phyloP scores from a whole-genome alignment of 805 yeast species.

The Suhomyces sp. region DNA sequence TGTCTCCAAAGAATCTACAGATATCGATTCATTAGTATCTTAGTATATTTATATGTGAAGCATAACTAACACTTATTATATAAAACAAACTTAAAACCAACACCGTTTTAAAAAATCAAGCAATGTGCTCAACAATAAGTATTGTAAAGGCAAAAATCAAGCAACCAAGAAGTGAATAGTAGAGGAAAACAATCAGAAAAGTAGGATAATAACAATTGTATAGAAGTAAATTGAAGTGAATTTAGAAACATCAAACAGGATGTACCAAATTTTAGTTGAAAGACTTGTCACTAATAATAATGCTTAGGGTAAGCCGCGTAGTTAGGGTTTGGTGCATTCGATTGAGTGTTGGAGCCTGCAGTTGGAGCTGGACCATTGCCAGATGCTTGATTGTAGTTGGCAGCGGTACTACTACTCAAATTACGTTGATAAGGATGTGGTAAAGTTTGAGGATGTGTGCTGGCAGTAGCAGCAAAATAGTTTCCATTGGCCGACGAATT shows the following conservation, averaged over 20 bases:
- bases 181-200: constrained; percentile 14
- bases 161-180: too few relatives aligned
- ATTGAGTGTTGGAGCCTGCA: background rate
- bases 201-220: background rate
- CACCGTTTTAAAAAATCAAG: too few relatives aligned
- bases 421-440: constrained; percentile 12
- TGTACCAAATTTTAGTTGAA: too few relatives aligned
- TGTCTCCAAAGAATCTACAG: too few relatives aligned
- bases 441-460: constrained; percentile 9
- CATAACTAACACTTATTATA: too few relatives aligned
- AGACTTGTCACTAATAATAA: constrained; percentile 10
- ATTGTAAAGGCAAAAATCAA: too few relatives aligned
- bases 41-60: too few relatives aligned
- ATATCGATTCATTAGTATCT: too few relatives aligned
- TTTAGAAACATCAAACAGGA: too few relatives aligned
- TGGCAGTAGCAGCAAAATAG: constrained; percentile 6
- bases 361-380: constrained; percentile 1
- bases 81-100: too few relatives aligned
- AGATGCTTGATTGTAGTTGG: constrained; percentile 2
- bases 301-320: constrained; percentile 12
- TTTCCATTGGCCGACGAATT: background rate
- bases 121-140: too few relatives aligned
- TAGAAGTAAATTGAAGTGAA: background rate
- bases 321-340: background rate
- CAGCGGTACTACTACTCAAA: background rate